phyloP scores from a whole-genome alignment of 2,329 filamentous ascomycete genomes.

The Microdochium nivale region DNA sequence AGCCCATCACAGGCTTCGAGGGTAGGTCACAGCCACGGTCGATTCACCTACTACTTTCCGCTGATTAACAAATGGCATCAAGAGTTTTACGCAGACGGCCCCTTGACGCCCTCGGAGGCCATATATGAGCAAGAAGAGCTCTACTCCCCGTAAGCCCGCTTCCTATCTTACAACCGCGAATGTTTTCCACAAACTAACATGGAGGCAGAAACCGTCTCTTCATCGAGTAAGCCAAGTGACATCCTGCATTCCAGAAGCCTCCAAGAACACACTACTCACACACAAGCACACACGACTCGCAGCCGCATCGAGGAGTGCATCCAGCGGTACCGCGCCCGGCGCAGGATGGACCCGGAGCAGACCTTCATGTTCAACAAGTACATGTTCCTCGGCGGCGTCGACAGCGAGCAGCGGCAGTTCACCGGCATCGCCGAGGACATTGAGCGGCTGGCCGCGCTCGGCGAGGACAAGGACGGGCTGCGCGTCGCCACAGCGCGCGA shows the following conservation, averaged over 20 bases:
- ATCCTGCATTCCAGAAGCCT: not conserved
- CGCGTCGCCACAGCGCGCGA: constrained; percentile 56
- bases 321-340: constrained; percentile 67
- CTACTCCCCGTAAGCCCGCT: constrained; percentile 51
- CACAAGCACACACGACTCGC: constrained; percentile 4
- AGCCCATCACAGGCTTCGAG: constrained; percentile 60
- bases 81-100: constrained; percentile 73
- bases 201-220: constrained; percentile 40
- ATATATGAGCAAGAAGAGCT: constrained; percentile 53
- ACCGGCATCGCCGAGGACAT: constrained; percentile 46
- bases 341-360: constrained; percentile 60
- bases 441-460: constrained; percentile 43
- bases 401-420: constrained; percentile 48
- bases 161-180: constrained; percentile 7
- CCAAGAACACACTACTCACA: not conserved
- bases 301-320: constrained; percentile 82
- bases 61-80: too few species aligned
- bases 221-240: constrained; percentile 38
- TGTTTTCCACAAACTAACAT: constrained; percentile 6
- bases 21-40: constrained; percentile 37
- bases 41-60: too few species aligned
- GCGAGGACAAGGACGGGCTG: constrained; percentile 47
- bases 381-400: constrained; percentile 74
- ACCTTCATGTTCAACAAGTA: constrained; percentile 67
- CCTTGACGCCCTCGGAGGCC: constrained; percentile 62